Conservation (phyloP, 345 rosid genomes). For the Brassica nigra region DNA sequence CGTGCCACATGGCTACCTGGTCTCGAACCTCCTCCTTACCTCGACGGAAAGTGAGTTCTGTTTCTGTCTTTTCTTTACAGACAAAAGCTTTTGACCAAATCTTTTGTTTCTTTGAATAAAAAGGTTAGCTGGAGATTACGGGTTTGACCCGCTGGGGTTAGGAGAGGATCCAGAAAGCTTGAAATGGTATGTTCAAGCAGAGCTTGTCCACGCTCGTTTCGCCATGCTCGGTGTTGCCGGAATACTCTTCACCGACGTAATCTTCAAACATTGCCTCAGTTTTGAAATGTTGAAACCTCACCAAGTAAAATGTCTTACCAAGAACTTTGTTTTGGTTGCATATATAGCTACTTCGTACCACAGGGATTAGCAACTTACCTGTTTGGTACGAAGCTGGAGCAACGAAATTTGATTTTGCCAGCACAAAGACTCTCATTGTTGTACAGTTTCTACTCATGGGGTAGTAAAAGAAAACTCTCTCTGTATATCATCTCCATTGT, state of each 20-base stretch:
- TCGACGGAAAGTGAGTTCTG: conserved; percentile 76
- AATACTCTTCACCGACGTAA: conserved; percentile 87
- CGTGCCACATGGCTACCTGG: conserved; percentile 96
- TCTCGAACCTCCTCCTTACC: conserved; percentile 82
- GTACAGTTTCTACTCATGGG: conserved; percentile 88
- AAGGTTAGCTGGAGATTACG: conserved; percentile 85
- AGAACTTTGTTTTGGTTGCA: conserved; percentile 8
- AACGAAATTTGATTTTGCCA: conserved; percentile 69
- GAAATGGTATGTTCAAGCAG: conserved; percentile 97
- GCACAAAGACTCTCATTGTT: conserved; percentile 64
- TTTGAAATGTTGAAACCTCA: not conserved
- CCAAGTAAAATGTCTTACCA: not conserved
- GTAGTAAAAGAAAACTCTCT: conserved; percentile 39
- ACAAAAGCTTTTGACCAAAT: not conserved
- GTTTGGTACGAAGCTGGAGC: conserved; percentile 98
- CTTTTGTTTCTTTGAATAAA: not conserved
- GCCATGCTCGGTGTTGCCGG: conserved; percentile 96
- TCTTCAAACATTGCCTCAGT: not conserved
- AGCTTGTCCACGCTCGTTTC: conserved; percentile 87
- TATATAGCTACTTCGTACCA: conserved; percentile 74
- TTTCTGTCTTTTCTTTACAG: not conserved
- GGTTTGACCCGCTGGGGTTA: conserved; percentile 90
- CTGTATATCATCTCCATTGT: not conserved
- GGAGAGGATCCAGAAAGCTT: conserved; percentile 90
- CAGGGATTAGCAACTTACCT: conserved; percentile 70